Evolutionary conservation across 2,329 filamentous ascomycete genomes (phyloP).

Genomic region (Botrytis hyacinthi): DNA sequence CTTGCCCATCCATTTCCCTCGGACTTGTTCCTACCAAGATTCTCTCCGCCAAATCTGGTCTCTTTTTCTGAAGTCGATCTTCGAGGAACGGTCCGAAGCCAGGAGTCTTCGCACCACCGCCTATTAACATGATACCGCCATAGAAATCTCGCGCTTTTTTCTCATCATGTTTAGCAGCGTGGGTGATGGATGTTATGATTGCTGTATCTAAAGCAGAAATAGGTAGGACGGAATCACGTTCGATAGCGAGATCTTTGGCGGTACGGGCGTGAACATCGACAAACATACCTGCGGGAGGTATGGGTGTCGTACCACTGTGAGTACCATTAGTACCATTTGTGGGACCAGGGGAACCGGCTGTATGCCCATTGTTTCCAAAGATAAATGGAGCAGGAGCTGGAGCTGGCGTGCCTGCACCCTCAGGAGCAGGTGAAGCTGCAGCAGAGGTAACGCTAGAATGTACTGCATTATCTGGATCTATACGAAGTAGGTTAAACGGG

Average conservation of each 20-base stretch:
- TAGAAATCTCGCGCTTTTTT: slow-evolving; percentile 90
- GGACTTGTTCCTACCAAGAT: slow-evolving; percentile 70
- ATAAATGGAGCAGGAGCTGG: slow-evolving; percentile 57
- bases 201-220: slow-evolving; percentile 82
- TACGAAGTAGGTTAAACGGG: slow-evolving; percentile 68
- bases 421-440: slow-evolving; percentile 82
- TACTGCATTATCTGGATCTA: slow-evolving; percentile 58
- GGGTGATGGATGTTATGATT: slow-evolving; percentile 83
- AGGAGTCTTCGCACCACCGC: slow-evolving; percentile 77
- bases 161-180: slow-evolving; percentile 84
- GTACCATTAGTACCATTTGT: slow-evolving; percentile 43
- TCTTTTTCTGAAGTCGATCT: slow-evolving; percentile 68
- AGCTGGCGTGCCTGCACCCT: slow-evolving; percentile 65
- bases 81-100: slow-evolving; percentile 82
- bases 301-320: slow-evolving; percentile 50
- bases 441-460: slow-evolving; percentile 78
- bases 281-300: slow-evolving; percentile 39
- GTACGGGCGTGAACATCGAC: slow-evolving; percentile 44
- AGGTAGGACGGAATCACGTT: slow-evolving; percentile 78
- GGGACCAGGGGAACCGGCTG: slow-evolving; percentile 36
- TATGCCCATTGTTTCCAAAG: slow-evolving; percentile 36
- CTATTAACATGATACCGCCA: slow-evolving; percentile 86
- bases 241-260: slow-evolving; percentile 52
- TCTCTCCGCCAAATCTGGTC: slow-evolving; percentile 58
- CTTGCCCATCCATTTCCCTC: slow-evolving; percentile 91